phyloP scores from a whole-genome alignment of 2,329 filamentous ascomycete species.

The Herpotrichia juniperi region DNA sequence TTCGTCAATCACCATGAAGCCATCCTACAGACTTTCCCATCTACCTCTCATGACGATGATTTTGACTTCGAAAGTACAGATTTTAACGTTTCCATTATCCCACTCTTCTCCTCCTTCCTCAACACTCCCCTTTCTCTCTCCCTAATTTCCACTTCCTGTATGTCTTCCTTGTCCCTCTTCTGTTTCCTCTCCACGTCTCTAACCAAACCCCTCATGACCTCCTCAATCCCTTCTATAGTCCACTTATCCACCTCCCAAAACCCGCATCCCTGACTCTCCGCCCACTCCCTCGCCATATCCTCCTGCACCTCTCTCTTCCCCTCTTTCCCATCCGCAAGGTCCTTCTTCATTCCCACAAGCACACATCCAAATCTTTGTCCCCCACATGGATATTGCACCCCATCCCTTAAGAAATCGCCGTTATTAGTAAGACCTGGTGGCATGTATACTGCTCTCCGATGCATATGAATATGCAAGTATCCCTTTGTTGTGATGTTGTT shows the following conservation, averaged over 20 bases:
- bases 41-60: too few species aligned
- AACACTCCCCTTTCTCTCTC: slow-evolving; percentile 5
- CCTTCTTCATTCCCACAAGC: slow-evolving; percentile 34
- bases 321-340: slow-evolving; percentile 13
- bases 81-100: too few species aligned
- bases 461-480: slow-evolving; percentile 22
- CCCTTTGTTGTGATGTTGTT: slow-evolving; percentile 22
- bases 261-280: slow-evolving; percentile 24
- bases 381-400: neutral
- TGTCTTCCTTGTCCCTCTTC: slow-evolving; percentile 9
- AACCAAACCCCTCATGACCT: slow-evolving; percentile 21
- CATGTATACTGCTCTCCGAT: neutral
- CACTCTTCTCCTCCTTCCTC: neutral
- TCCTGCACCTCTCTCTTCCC: slow-evolving; percentile 19
- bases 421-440: neutral
- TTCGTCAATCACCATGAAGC: too few species aligned
- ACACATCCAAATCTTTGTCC: slow-evolving; percentile 32
- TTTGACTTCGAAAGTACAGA: too few species aligned
- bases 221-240: slow-evolving; percentile 12
- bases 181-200: slow-evolving; percentile 15
- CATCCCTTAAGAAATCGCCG: too few species aligned
- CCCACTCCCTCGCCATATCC: slow-evolving; percentile 29
- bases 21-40: too few species aligned
- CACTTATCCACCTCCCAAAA: slow-evolving; percentile 26
- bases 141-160: slow-evolving; percentile 10